Base-by-base conservation (phyloP, 306 rosid genomes). In the Luffa aegyptiaca region DNA sequence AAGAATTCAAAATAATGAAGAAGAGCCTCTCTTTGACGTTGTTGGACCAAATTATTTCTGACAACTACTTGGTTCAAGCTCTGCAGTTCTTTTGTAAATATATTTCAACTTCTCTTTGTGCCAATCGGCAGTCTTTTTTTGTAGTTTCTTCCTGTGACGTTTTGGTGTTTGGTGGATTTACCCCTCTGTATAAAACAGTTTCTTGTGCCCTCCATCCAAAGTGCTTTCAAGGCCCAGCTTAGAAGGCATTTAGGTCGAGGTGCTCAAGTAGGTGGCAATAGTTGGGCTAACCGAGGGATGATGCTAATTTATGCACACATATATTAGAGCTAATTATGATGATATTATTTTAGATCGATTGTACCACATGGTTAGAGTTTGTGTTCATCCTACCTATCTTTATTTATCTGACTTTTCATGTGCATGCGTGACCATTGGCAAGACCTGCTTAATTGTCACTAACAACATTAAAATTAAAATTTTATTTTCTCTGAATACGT, bases 281-380 rank as follows among this genome's bases (percentile, higher is more conserved):
- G 56, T 72, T 63, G 57, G 59, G 26, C 52, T 81, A 42, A 63
- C 77, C 17, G 79, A 17, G 73, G 16, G 58, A 53, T 83, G 39
- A 71, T 52, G 75, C 46, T 78, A 49, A 33, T 20, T 46, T 58
- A 44, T 71, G 46, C 35, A 62, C 10, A 12, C 39, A 56, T 55
- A 63, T 37, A 17, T 3, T 33, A 41, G 20, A 5, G 17, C 20
- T 10, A 13, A 33, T 58, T 26, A 26, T 26, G 31, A 58, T 58
- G 21, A 17, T 58, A 20, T 58, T 17, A 49, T 49, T 49, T 49
- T 3, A 52, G 57, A 52, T 16, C 12, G 5, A 52, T 16, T 16
- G 57, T 17, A 52, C 57, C 55, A 8, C 55, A 37, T 52, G 59
- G 59, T 55, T 55, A 4, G 59, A 55, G 59, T 55, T 52, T 42